Conservation (phyloP, 2,329 filamentous ascomycete genomes). For the Colletotrichum orbiculare region DNA sequence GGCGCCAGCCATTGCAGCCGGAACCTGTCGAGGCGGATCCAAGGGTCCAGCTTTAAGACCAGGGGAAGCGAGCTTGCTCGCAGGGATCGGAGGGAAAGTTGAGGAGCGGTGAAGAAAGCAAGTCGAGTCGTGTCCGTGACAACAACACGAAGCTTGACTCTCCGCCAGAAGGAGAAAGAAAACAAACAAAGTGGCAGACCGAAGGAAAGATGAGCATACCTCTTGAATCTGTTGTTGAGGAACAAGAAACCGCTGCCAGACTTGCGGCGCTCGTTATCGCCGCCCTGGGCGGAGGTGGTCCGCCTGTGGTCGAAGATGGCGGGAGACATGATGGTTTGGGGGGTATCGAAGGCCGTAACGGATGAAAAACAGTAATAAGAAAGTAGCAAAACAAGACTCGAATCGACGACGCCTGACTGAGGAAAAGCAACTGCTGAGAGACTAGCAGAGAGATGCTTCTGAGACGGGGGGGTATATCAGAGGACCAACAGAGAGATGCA, state of each 20-base stretch:
- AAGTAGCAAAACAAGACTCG: conserved; percentile 8
- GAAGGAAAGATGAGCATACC: conserved; percentile 11
- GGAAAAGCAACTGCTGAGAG: conserved; percentile 18
- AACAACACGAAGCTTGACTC: conserved; percentile 14
- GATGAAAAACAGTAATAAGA: conserved; percentile 10
- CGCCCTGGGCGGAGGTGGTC: conserved; percentile 3
- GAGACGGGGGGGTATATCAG: conserved; percentile 1
- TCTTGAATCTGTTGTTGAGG: conserved; percentile 35
- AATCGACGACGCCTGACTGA: conserved; percentile 19
- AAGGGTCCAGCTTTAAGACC: conserved; percentile 28
- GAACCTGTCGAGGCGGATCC: conserved; percentile 21
- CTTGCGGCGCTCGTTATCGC: conserved; percentile 30
- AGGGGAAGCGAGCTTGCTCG: conserved; percentile 29
- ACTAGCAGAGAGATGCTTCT: conserved; percentile 13
- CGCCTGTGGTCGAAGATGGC: conserved; percentile 32
- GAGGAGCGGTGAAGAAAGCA: conserved; percentile 32
- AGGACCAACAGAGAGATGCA: conserved; percentile 18
- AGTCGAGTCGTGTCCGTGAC: conserved; percentile 12
- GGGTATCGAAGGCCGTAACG: conserved; percentile 33
- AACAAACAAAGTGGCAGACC: conserved; percentile 13
- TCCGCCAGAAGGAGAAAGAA: not conserved
- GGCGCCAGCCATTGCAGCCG: conserved; percentile 22
- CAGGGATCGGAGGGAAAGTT: conserved; percentile 6
- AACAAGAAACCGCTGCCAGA: conserved; percentile 34
- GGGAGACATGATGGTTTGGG: conserved; percentile 27